phyloP scores from a whole-genome alignment of 2,329 filamentous ascomycete species.

The Hypoxylon sp. region DNA sequence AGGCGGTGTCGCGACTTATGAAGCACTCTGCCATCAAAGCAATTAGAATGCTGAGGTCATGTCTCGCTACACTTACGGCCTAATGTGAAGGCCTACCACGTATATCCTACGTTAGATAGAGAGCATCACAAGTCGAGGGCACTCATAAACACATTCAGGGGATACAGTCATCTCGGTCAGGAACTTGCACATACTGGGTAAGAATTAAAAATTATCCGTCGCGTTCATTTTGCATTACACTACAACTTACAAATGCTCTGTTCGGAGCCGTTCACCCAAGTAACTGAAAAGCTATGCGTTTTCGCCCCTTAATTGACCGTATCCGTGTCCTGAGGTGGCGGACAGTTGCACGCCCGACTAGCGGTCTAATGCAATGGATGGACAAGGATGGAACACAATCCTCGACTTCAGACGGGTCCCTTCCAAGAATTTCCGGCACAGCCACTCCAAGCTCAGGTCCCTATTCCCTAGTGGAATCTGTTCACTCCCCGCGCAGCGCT shows the following conservation, averaged over 20 bases:
- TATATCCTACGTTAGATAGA: not conserved
- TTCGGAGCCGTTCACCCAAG: conserved; percentile 13
- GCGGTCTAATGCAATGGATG: conserved; percentile 6
- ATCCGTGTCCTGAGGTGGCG: not conserved
- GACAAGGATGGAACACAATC: conserved; percentile 14
- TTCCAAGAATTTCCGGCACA: not conserved
- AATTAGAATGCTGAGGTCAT: not conserved
- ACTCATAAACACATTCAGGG: not conserved
- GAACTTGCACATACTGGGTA: not conserved
- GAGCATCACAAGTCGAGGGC: not conserved
- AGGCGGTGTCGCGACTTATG: not conserved
- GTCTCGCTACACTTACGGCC: not conserved
- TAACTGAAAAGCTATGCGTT: conserved; percentile 23
- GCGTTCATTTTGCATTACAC: conserved; percentile 31
- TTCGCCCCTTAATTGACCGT: conserved; percentile 3
- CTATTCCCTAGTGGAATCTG: not conserved
- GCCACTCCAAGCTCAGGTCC: not conserved
- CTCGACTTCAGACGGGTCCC: conserved; percentile 24
- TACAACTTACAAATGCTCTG: conserved; percentile 18
- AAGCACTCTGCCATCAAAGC: not conserved
- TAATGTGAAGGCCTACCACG: too few species aligned
- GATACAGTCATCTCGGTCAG: not conserved
- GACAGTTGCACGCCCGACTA: not conserved
- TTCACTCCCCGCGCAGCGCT: not conserved
- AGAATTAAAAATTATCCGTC: conserved; percentile 15